phyloP scores from a whole-genome alignment of 2,329 filamentous ascomycete species.

The Teratosphaeria epicoccoides region DNA sequence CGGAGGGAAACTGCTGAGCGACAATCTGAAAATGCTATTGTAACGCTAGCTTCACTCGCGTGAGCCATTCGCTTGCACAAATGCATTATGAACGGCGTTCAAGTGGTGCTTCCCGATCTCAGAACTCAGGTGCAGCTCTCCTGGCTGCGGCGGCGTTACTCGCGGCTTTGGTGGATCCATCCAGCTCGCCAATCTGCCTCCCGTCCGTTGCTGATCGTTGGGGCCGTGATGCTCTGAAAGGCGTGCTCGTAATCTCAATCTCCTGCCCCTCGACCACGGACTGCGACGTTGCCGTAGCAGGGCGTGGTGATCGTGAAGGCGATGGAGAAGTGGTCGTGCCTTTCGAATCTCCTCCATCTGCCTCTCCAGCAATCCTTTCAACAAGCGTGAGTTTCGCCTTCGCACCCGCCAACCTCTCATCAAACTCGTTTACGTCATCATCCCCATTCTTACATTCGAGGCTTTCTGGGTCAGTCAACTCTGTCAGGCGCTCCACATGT shows the following conservation, averaged over 20 bases:
- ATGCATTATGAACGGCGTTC: no score
- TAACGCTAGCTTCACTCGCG: no score
- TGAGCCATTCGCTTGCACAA: no score
- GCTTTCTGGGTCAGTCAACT: constrained; percentile 67
- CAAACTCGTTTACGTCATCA: constrained; percentile 81
- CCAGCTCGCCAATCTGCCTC: background rate
- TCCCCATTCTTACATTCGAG: constrained; percentile 75
- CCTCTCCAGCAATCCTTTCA: constrained; percentile 54
- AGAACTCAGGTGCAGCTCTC: background rate
- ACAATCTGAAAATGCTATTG: no score
- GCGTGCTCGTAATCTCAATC: constrained; percentile 3
- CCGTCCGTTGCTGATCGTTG: background rate
- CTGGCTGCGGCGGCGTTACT: background rate
- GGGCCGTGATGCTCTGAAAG: background rate
- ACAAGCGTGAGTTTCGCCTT: constrained; percentile 77
- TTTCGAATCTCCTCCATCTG: constrained; percentile 6
- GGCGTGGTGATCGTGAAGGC: background rate
- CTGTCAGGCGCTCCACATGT: constrained; percentile 65
- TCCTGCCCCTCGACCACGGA: background rate
- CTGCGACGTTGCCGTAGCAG: constrained; percentile 3
- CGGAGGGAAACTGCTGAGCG: no score
- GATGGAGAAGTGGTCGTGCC: background rate
- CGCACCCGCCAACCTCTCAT: constrained; percentile 76
- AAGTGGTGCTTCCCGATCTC: constrained; percentile 5
- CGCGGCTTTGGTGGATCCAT: background rate